Conservation (phyloP, 108 stramenopile species). For the Mediolabrus comicus region DNA sequence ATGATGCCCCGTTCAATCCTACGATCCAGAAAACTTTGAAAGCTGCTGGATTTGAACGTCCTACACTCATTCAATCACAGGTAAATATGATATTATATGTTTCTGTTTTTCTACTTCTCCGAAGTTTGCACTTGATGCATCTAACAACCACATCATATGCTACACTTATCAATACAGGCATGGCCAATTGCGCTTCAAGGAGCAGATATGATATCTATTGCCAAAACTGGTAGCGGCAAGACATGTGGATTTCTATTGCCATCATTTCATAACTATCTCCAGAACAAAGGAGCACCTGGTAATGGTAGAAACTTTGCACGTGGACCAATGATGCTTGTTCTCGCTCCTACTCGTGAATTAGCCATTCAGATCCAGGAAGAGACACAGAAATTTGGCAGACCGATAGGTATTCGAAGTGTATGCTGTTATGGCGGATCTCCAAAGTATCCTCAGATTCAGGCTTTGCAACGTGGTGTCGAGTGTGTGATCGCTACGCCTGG, state of each 20-base stretch:
- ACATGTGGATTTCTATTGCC: conserved; percentile 98
- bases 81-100: conserved; percentile 29
- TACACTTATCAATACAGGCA: conserved; percentile 35
- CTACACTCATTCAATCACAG: conserved; percentile 88
- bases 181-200: conserved; percentile 92
- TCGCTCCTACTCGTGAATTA: conserved; percentile 99
- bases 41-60: conserved; percentile 80
- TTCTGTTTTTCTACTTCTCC: background rate
- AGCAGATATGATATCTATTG: conserved; percentile 95
- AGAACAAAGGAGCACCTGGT: conserved; percentile 34
- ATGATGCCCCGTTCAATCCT: conserved; percentile 72
- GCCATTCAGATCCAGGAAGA: conserved; percentile 98
- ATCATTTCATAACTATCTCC: conserved; percentile 77
- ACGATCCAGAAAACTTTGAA: conserved; percentile 64
- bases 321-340: conserved; percentile 75
- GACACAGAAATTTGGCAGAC: conserved; percentile 91
- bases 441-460: conserved; percentile 90
- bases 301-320: conserved; percentile 22
- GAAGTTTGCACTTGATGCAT: background rate
- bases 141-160: background rate
- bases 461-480: conserved; percentile 84
- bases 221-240: conserved; percentile 96
- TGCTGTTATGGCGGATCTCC: conserved; percentile 97
- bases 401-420: conserved; percentile 89
- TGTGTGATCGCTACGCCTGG: conserved; percentile 97